phyloP scores from a whole-genome alignment of 2,329 filamentous ascomycete species.

The Rosellinia necatrix region DNA sequence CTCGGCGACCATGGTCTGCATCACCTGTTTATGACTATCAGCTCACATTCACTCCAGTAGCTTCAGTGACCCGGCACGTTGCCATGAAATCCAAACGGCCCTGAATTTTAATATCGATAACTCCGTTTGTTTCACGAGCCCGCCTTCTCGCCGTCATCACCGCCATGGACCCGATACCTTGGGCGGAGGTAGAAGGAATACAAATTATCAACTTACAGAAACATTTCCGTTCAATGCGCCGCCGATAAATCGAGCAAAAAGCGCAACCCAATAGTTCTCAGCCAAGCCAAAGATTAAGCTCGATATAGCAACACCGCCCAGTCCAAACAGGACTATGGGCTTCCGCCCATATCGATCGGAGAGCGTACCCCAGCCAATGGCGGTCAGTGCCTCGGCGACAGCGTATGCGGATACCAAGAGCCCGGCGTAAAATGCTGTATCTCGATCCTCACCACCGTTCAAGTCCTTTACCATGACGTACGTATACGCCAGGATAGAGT shows the following conservation, averaged over 20 bases:
- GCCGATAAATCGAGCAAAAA: conserved; percentile 47
- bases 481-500: conserved; percentile 50
- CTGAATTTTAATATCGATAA: background rate
- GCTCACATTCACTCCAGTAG: background rate
- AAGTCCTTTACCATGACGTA: conserved; percentile 47
- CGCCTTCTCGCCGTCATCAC: background rate
- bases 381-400: conserved; percentile 49
- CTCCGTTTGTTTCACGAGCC: background rate
- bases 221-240: conserved; percentile 48
- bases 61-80: background rate
- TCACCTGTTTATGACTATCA: conserved; percentile 36
- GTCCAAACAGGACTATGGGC: conserved; percentile 43
- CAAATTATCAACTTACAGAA: conserved; percentile 33
- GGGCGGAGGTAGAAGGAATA: background rate
- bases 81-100: background rate
- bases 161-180: no score
- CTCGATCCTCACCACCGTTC: conserved; percentile 42
- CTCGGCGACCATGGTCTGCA: conserved; percentile 50
- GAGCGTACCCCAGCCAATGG: conserved; percentile 48
- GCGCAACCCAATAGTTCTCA: conserved; percentile 48
- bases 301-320: conserved; percentile 45
- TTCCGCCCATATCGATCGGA: conserved; percentile 48
- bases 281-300: conserved; percentile 50
- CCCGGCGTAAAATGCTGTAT: conserved; percentile 55
- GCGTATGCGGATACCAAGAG: conserved; percentile 52